Evolutionary conservation across 129 eudicot genomes (phyloP).

Genomic region (Escallonia rubra): DNA sequence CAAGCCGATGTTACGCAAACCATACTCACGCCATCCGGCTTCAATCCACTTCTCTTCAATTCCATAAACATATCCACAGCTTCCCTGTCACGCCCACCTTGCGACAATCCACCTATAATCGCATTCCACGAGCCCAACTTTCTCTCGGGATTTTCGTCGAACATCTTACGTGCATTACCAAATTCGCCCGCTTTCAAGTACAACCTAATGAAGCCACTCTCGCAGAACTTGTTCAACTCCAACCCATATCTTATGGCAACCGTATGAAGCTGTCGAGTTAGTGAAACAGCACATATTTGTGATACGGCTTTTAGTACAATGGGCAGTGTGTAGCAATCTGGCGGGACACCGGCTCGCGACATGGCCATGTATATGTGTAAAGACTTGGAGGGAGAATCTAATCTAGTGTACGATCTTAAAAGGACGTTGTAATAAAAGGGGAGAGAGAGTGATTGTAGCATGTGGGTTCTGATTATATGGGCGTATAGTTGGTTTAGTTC

Average conservation of each 20-base stretch:
- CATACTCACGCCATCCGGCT: slow-evolving; percentile 78
- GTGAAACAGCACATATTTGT: slow-evolving; percentile 15
- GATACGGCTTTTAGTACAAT: slow-evolving; percentile 52
- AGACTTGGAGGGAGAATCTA: slow-evolving; percentile 43
- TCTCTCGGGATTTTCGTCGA: slow-evolving; percentile 67
- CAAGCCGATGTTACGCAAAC: slow-evolving; percentile 67
- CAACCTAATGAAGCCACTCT: slow-evolving; percentile 77
- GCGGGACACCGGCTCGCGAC: slow-evolving; percentile 50
- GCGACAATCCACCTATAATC: slow-evolving; percentile 63
- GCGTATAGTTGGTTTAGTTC: slow-evolving; percentile 49
- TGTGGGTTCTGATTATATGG: slow-evolving; percentile 53
- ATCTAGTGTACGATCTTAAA: slow-evolving; percentile 46
- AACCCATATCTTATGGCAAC: slow-evolving; percentile 55
- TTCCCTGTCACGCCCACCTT: slow-evolving; percentile 60
- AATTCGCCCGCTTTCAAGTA: slow-evolving; percentile 56
- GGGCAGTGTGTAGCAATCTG: slow-evolving; percentile 69
- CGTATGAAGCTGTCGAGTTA: slow-evolving; percentile 38
- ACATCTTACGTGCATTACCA: slow-evolving; percentile 54
- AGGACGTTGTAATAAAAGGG: slow-evolving; percentile 74
- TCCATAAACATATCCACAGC: slow-evolving; percentile 50
- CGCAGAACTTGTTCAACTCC: slow-evolving; percentile 45
- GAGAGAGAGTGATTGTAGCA: slow-evolving; percentile 27
- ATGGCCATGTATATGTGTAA: slow-evolving; percentile 36
- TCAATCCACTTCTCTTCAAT: slow-evolving; percentile 50
- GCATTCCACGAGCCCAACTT: slow-evolving; percentile 92